phyloP scores from a whole-genome alignment of 2,329 filamentous ascomycete genomes.

The Hysterium pulicare region DNA sequence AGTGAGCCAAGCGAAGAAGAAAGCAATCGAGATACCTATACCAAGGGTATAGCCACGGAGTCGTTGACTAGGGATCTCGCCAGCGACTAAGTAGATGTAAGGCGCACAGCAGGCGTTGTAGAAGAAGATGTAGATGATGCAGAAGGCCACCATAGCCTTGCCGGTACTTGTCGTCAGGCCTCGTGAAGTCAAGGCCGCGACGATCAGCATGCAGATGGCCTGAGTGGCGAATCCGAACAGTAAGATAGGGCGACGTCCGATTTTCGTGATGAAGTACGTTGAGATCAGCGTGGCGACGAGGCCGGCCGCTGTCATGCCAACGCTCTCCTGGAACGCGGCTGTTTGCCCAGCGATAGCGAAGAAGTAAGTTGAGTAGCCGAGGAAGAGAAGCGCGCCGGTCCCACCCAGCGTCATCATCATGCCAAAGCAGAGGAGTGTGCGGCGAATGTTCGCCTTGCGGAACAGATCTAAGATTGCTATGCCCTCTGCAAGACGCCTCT shows the following conservation, averaged over 20 bases:
- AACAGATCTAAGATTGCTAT: constrained; percentile 36
- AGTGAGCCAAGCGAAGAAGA: constrained; percentile 54
- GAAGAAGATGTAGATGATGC: constrained; percentile 52
- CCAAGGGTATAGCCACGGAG: constrained; percentile 58
- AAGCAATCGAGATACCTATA: constrained; percentile 50
- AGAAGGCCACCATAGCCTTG: constrained; percentile 52
- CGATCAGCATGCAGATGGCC: constrained; percentile 53
- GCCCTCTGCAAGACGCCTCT: constrained; percentile 25
- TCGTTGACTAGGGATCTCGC: constrained; percentile 56
- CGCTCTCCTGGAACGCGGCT: constrained; percentile 55
- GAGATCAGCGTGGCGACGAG: constrained; percentile 57
- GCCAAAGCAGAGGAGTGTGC: constrained; percentile 33
- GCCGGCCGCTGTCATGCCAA: constrained; percentile 53
- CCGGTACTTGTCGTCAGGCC: constrained; percentile 40
- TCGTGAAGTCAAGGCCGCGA: constrained; percentile 53
- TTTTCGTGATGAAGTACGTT: constrained; percentile 50
- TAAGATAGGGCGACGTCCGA: constrained; percentile 53
- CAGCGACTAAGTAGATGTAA: constrained; percentile 57
- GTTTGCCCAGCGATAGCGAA: constrained; percentile 57
- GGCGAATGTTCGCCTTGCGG: constrained; percentile 30
- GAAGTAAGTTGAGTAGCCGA: constrained; percentile 55
- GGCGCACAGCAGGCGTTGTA: constrained; percentile 48
- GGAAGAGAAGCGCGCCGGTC: constrained; percentile 38
- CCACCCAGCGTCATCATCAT: constrained; percentile 37
- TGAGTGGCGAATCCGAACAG: constrained; percentile 52